Conservation (phyloP, 148 eudicot species). For the Rhododendron simsii region DNA sequence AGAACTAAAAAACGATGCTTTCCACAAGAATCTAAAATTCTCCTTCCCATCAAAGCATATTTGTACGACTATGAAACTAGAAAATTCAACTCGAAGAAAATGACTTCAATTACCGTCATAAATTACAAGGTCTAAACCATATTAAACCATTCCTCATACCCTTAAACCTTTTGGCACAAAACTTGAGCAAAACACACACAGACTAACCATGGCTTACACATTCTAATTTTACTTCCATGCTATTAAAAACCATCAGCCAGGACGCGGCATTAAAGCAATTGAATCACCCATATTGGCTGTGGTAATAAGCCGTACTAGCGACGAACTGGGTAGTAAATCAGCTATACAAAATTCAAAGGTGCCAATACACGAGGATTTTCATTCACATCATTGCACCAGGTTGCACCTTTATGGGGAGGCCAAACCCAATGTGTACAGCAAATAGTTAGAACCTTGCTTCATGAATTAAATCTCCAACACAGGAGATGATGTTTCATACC, state of each 20-base stretch:
- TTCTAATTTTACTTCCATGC: background rate
- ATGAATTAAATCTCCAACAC: background rate
- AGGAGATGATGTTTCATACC: conserved; percentile 30
- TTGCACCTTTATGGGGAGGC: background rate
- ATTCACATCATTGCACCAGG: background rate
- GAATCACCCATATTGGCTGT: background rate
- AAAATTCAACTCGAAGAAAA: background rate
- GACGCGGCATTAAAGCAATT: background rate
- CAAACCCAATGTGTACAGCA: background rate
- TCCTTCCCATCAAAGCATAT: background rate
- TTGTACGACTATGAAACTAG: background rate
- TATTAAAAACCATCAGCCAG: background rate
- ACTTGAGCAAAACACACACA: background rate
- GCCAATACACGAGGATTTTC: background rate
- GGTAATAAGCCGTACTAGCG: background rate
- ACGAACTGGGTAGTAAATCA: background rate
- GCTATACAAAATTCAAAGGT: background rate
- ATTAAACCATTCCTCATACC: background rate
- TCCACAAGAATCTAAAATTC: background rate
- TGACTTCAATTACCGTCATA: background rate
- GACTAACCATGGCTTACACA: background rate
- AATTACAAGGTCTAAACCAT: background rate
- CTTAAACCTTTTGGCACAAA: background rate
- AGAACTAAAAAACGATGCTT: background rate
- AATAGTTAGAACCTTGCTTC: background rate